phyloP scores from a whole-genome alignment of 129 eudicot species.

The Erigeron canadensis region DNA sequence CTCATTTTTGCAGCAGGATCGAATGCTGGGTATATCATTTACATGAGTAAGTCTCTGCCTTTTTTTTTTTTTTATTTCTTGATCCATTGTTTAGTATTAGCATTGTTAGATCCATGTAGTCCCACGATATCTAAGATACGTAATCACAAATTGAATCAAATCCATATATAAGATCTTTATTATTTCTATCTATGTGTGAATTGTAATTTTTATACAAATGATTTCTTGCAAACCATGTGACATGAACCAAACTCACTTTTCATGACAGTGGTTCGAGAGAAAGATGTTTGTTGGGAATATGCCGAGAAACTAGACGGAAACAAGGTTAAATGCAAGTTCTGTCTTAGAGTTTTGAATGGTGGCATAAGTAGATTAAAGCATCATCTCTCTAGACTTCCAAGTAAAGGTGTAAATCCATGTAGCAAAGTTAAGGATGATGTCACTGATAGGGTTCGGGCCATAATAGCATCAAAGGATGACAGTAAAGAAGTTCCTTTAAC shows the following conservation, averaged over 20 bases:
- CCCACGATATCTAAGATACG: not conserved
- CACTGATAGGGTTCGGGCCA: constrained; percentile 63
- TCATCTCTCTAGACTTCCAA: constrained; percentile 89
- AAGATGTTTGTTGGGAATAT: constrained; percentile 92
- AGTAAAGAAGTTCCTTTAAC: constrained; percentile 44
- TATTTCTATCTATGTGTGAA: not conserved
- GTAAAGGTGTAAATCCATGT: constrained; percentile 96
- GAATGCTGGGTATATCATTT: constrained; percentile 27
- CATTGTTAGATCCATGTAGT: not conserved
- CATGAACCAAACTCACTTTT: constrained; percentile 12
- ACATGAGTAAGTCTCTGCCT: constrained; percentile 39
- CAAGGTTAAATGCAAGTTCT: constrained; percentile 93
- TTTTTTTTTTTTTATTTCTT: constrained; percentile 8
- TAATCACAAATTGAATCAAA: not conserved
- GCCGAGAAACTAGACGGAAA: constrained; percentile 93
- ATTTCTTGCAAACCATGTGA: not conserved
- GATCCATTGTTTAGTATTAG: not conserved
- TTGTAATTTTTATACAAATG: not conserved
- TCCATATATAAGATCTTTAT: not conserved
- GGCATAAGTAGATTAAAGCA: constrained; percentile 93
- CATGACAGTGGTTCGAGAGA: constrained; percentile 83
- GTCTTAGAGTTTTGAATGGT: constrained; percentile 78
- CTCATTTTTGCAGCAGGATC: constrained; percentile 26
- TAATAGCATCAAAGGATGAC: constrained; percentile 68
- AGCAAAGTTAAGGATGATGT: constrained; percentile 92